Base-by-base conservation (phyloP, 192 early-diverging fungal species). In the Powellomyces hirtus region DNA sequence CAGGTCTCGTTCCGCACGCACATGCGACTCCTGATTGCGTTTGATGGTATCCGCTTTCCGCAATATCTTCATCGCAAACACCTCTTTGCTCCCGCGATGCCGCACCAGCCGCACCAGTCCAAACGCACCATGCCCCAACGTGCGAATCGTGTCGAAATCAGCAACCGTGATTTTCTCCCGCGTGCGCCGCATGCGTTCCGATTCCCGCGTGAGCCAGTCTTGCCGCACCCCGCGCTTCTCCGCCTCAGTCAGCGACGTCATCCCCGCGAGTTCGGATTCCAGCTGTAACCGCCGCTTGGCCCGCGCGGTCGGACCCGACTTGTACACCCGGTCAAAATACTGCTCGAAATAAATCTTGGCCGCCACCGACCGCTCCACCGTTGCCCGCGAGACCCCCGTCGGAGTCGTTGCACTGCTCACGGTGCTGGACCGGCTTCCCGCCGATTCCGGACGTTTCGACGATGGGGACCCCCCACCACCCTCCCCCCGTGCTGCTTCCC, bases 331-430 rank as follows among this genome's bases (percentile, higher is more conserved):
- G 61, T 79, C 77, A 64, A 85, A 87, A 64, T 86, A 84, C 44
- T 77, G 76, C 66, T 87, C 86, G 45, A 87, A 77, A 66, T 83
- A 88, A 42, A 85, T 75, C 62, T 87, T 88, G 22, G 84, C 71
- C 7, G 86, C 83, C 1, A 82, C 80, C 1, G 85, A 78, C 34
- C 82, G 80, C 50, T 87, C 86, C 26, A 88, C 79, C n/a, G 86
- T 88, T 0, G 70, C 67, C 11, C 59, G 13, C 76, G 68, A 2
- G 76, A 88, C 51, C 56, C 10, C 16, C 10, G 38, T 29, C 18
- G 29, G 3, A 31, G 20, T 33, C 2, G 53, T 56, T 4, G 10
- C 29, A 6, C 27, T 29, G 5, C 27, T 27, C 40, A n/a, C 40
- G 40, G 40, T 42, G 29, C 53, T 56, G 27, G 22, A 56, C 14